Base-by-base conservation (phyloP, 257 asterid genomes). In the Verbena officinalis region DNA sequence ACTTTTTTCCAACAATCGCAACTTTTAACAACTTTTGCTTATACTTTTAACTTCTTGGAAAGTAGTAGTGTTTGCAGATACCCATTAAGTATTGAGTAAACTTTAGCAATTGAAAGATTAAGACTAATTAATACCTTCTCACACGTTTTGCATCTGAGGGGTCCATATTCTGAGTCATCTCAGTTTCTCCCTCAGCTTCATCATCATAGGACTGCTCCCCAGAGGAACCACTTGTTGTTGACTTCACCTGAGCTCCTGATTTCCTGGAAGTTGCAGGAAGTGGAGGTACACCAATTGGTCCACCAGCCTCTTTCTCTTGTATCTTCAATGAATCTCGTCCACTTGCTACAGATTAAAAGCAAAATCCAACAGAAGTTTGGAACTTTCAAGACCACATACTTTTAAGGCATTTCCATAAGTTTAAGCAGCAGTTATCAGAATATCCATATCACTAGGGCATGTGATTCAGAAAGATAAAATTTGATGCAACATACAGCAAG, bases 71-170 rank as follows among this genome's bases (percentile, higher is more conserved):
- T n/a, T n/a, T n/a, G n/a, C n/a, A n/a, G n/a, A n/a, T n/a, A n/a
- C n/a, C n/a, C n/a, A n/a, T n/a, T n/a, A n/a, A n/a, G n/a, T n/a
- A n/a, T n/a, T n/a, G n/a, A n/a, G n/a, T n/a, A n/a, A n/a, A n/a
- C n/a, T n/a, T n/a, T n/a, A n/a, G n/a, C n/a, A n/a, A n/a, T n/a
- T n/a, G n/a, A n/a, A n/a, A n/a, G n/a, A n/a, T n/a, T n/a, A n/a
- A n/a, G n/a, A n/a, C n/a, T n/a, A n/a, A n/a, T n/a, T 50, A 77
- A 45, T 80, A 94, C 99, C 99, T 94, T 77, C 99, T 84, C 78
- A 85, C 68, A 21, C 97, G 97, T 74, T 88, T 94, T 40, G 85
- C 87, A 83, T 90, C 88, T 19, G 93, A 43, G 49, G 95, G 88
- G 53, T 80, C 85, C 81, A 24, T 72, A 59, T 80, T 86, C 39